These are phyloP conservation scores for Colletotrichum melonis DNA, from an alignment of 2,329 filamentous ascomycete species.

Conservation along the genomic window DNA sequence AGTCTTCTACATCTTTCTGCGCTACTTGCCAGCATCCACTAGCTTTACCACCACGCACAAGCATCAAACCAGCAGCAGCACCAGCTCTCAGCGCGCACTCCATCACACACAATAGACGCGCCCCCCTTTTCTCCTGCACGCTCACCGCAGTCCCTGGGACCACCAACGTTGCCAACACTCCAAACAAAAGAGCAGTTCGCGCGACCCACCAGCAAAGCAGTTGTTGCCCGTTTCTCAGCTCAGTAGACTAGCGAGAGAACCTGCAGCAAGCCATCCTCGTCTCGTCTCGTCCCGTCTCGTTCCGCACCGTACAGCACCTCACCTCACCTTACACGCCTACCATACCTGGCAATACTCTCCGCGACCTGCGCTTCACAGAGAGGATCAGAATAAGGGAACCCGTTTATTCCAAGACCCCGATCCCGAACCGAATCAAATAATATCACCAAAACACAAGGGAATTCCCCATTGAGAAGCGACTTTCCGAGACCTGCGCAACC, in stretches of 20 bases:
- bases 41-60: not conserved
- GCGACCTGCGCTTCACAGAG: slow-evolving; percentile 15
- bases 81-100: not conserved
- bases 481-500: slow-evolving; percentile 38
- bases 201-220: slow-evolving; percentile 23
- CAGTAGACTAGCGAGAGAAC: slow-evolving; percentile 24
- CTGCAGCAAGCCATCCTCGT: slow-evolving; percentile 31
- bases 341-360: slow-evolving; percentile 7
- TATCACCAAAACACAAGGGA: slow-evolving; percentile 19
- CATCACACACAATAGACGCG: not conserved
- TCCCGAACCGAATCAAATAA: slow-evolving; percentile 28
- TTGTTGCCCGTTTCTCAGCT: slow-evolving; percentile 22
- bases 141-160: slow-evolving; percentile 28
- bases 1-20: not conserved
- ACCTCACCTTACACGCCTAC: slow-evolving; percentile 1
- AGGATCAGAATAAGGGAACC: not conserved
- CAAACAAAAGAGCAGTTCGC: slow-evolving; percentile 4
- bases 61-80: slow-evolving; percentile 8
- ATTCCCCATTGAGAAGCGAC: slow-evolving; percentile 16
- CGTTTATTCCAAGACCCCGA: slow-evolving; percentile 32
- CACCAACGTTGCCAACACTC: slow-evolving; percentile 13
- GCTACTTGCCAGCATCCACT: not conserved
- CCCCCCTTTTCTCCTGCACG: slow-evolving; percentile 31
- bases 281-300: slow-evolving; percentile 1
- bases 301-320: not conserved